Evolutionary conservation across 2,329 filamentous ascomycete genomes (phyloP).

Genomic region (Colletotrichum navitas): DNA sequence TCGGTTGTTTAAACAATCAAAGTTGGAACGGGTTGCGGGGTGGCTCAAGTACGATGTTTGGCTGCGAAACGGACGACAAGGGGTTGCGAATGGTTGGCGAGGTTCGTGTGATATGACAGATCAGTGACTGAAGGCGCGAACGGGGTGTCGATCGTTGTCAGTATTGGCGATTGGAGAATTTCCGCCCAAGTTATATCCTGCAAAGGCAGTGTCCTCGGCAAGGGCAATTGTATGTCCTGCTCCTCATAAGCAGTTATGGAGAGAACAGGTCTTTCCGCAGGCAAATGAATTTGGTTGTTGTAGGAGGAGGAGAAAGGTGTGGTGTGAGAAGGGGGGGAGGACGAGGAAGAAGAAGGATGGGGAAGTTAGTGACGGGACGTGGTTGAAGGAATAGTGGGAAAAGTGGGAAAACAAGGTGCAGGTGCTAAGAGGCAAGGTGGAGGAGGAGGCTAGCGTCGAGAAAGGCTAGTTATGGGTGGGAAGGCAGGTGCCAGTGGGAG

Average conservation of each 20-base stretch:
- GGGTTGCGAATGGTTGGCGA: conserved; percentile 4
- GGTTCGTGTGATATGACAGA: conserved; percentile 29
- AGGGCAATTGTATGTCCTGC: conserved; percentile 10
- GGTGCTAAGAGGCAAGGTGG: conserved; percentile 15
- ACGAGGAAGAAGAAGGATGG: conserved; percentile 34
- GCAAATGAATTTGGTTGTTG: neutral
- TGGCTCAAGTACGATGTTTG: conserved; percentile 14
- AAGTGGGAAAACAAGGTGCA: conserved; percentile 36
- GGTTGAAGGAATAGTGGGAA: conserved; percentile 38
- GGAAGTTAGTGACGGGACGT: conserved; percentile 20
- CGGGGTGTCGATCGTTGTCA: conserved; percentile 29
- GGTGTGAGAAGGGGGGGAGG: conserved; percentile 40
- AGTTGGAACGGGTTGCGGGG: conserved; percentile 14
- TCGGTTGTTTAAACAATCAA: conserved; percentile 5
- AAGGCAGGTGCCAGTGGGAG: conserved; percentile 18
- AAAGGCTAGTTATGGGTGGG: conserved; percentile 22
- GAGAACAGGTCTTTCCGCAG: conserved; percentile 13
- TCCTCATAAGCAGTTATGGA: conserved; percentile 14
- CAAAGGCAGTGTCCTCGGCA: conserved; percentile 17
- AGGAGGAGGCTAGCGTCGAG: conserved; percentile 13
- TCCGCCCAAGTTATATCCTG: neutral
- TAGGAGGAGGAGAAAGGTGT: conserved; percentile 2
- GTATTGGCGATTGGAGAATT: conserved; percentile 17
- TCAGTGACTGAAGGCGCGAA: conserved; percentile 24
- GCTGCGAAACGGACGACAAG: conserved; percentile 4